phyloP scores from a whole-genome alignment of 176 grass and related monocot genomes.

The Oryza australiensis region DNA sequence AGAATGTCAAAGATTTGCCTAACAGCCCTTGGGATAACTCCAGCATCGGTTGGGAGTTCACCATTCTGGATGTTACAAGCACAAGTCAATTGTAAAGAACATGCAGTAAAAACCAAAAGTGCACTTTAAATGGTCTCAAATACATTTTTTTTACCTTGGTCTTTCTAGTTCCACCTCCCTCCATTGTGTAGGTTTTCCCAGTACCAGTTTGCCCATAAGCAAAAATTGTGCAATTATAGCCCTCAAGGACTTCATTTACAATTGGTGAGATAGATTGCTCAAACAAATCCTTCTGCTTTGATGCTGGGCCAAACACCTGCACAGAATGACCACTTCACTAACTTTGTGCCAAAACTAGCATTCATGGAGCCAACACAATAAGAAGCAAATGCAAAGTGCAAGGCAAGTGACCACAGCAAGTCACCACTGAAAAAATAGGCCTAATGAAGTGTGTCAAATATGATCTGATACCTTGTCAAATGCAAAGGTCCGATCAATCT shows the following conservation, averaged over 20 bases:
- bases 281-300: constrained; percentile 96
- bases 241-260: constrained; percentile 97
- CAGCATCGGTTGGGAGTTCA: constrained; percentile 88
- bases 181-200: constrained; percentile 98
- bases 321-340: constrained; percentile 31
- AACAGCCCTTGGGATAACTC: constrained; percentile 95
- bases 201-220: constrained; percentile 98
- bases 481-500: constrained; percentile 87
- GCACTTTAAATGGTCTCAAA: constrained; percentile 10
- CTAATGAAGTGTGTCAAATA: background rate
- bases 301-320: constrained; percentile 88
- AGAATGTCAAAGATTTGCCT: constrained; percentile 88
- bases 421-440: background rate
- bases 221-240: constrained; percentile 99
- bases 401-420: background rate
- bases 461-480: constrained; percentile 85
- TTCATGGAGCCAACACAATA: constrained; percentile 10
- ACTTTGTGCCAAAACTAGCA: constrained; percentile 31
- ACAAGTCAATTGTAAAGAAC: constrained; percentile 26
- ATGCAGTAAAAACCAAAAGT: background rate
- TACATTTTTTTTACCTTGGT: constrained; percentile 51
- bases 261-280: constrained; percentile 92
- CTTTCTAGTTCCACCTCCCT: constrained; percentile 96
- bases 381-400: constrained; percentile 17
- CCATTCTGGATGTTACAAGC: constrained; percentile 65